These are phyloP conservation scores for Talaromyces albobiverticillius DNA, from an alignment of 2,329 filamentous ascomycete genomes.

Conservation along the genomic window DNA sequence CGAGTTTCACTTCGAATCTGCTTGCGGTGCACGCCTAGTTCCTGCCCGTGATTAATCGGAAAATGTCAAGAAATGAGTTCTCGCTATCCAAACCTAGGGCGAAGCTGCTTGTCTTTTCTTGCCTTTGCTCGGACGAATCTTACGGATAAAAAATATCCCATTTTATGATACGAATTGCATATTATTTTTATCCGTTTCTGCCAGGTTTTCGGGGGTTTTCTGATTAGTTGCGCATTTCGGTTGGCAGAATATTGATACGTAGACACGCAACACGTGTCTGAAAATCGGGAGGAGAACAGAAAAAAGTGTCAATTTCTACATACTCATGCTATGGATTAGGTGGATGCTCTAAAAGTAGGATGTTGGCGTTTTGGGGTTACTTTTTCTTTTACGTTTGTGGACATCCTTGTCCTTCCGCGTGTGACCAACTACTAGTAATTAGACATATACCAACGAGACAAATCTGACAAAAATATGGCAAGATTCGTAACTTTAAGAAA, in stretches of 20 bases:
- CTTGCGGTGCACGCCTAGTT: background rate
- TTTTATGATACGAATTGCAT: background rate
- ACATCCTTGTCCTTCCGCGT: background rate
- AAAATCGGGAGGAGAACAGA: background rate
- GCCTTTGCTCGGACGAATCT: background rate
- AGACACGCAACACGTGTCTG: background rate
- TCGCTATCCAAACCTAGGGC: too few species aligned
- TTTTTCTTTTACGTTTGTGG: background rate
- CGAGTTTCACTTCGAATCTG: slow-evolving; percentile 6
- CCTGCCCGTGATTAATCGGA: too few species aligned
- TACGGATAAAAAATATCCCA: background rate
- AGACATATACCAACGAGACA: slow-evolving; percentile 6
- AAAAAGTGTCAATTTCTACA: background rate
- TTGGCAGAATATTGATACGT: background rate
- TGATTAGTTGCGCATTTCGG: background rate
- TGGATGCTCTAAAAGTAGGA: slow-evolving; percentile 6
- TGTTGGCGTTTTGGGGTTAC: slow-evolving; percentile 9
- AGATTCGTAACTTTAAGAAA: background rate
- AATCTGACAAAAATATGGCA: background rate
- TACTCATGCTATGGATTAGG: background rate
- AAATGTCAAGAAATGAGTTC: too few species aligned
- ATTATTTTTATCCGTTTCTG: background rate
- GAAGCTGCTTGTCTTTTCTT: background rate
- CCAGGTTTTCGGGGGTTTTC: background rate
- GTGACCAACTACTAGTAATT: background rate